Conservation (phyloP, 768 basidiomycete genomes). For the Pleurotus cornucopiae region DNA sequence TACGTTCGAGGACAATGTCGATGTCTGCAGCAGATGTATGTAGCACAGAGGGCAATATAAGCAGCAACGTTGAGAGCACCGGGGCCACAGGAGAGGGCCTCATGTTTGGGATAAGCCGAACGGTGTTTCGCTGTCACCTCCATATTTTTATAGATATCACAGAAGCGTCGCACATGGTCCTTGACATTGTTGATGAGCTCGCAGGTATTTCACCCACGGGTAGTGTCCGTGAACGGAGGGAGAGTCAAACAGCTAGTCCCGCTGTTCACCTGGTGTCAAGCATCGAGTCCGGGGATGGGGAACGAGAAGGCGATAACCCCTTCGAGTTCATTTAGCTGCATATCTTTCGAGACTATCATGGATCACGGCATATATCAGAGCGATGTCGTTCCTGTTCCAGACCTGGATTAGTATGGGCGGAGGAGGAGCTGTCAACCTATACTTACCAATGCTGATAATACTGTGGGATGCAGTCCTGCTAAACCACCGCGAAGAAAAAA, state of each 20-base stretch:
- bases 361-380: too few species aligned
- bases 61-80: background rate
- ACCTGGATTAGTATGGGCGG: too few species aligned
- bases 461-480: too few species aligned
- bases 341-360: too few species aligned
- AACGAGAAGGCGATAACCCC: too few species aligned
- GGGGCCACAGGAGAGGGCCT: background rate
- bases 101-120: background rate
- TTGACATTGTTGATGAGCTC: background rate
- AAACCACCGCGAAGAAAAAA: too few species aligned
- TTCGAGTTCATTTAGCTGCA: too few species aligned
- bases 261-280: too few species aligned
- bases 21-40: constrained; percentile 21
- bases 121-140: background rate
- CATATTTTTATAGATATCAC: background rate
- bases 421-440: too few species aligned
- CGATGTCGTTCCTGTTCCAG: too few species aligned
- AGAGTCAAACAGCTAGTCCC: background rate
- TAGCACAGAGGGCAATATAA: background rate
- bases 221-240: background rate
- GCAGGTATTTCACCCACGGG: background rate
- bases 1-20: constrained; percentile 28
- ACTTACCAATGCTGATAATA: too few species aligned
- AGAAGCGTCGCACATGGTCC: constrained; percentile 1
- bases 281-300: too few species aligned